These are phyloP conservation scores for Suaeda aralocaspica DNA, from an alignment of 148 eudicot genomes.

Conservation along the genomic window DNA sequence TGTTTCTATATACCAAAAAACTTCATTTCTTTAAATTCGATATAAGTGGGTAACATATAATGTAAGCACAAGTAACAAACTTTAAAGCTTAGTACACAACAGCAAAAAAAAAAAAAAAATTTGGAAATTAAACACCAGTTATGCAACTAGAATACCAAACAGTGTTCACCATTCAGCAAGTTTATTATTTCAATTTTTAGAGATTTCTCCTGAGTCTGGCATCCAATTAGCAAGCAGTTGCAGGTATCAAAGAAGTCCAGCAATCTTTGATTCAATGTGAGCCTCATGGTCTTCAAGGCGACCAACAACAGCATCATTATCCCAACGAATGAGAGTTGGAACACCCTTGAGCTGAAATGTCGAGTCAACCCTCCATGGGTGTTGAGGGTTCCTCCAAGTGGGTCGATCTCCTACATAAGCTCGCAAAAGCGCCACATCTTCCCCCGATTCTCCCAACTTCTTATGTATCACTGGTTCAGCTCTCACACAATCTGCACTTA, in stretches of 20 bases:
- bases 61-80: background rate
- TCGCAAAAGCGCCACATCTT: constrained; percentile 55
- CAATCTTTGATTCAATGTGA: constrained; percentile 55
- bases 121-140: background rate
- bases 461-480: constrained; percentile 92
- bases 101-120: too few relatives aligned
- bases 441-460: constrained; percentile 51
- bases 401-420: constrained; percentile 92
- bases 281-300: constrained; percentile 96
- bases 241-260: constrained; percentile 37
- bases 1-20: too few relatives aligned
- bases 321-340: constrained; percentile 81
- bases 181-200: background rate
- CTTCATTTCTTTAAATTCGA: too few relatives aligned
- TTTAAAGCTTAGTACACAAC: background rate
- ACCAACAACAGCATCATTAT: constrained; percentile 45
- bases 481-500: constrained; percentile 74
- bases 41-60: background rate
- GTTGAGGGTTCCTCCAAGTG: constrained; percentile 81
- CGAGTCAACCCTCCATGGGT: constrained; percentile 70
- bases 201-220: background rate
- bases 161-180: background rate
- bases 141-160: background rate
- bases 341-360: constrained; percentile 78
- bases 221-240: background rate